Base-by-base conservation (phyloP, 2,329 filamentous ascomycete species). In the Claviceps sp. region DNA sequence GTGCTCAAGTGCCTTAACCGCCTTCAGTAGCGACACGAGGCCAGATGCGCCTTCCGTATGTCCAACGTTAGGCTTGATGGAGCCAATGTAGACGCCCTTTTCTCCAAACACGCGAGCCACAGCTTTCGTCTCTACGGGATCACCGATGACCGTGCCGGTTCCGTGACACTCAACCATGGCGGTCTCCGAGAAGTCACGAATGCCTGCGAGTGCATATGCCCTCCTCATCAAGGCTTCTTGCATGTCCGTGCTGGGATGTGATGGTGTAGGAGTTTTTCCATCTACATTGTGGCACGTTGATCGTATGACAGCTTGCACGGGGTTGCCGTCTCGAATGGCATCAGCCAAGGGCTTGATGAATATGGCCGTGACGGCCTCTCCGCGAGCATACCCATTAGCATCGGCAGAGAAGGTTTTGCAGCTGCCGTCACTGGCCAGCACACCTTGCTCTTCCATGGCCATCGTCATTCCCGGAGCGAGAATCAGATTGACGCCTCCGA, bases 311-410 rank as follows among this genome's bases (percentile, higher is more conserved):
- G 65, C 65, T 1, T 68, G 60, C 5, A 73, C 61, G 0, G 68
- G 68, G 53, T 78, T 72, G 3, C 70, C 69, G 47, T 75, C 74
- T 2, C 63, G 60, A 4, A 79, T 53, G 0, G 76, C 76, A 44
- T 72, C 67, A 3, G 65, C 61, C 0, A 79, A 59, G 0, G 59
- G 64, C 60, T 79, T 79, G 0, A 80, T 53, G 5, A 71, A 62
- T 5, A 79, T 52, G 6, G 67, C 63, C 2, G 60, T 69, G 14
- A 72, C 58, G 5, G 71, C 76, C 55, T 80, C 77, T 2, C 71
- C 76, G 5, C 74, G 66, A 0, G 65, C 73, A 52, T 77, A 80
- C 0, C 77, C 77, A 50, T 75, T 65, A 0, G 73, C 76, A 7
- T 63, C 59, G 2, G 65, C 61, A 43, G 74, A 73, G 53, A 73